phyloP scores from a whole-genome alignment of 805 yeast species.

The Spathaspora girioi region DNA sequence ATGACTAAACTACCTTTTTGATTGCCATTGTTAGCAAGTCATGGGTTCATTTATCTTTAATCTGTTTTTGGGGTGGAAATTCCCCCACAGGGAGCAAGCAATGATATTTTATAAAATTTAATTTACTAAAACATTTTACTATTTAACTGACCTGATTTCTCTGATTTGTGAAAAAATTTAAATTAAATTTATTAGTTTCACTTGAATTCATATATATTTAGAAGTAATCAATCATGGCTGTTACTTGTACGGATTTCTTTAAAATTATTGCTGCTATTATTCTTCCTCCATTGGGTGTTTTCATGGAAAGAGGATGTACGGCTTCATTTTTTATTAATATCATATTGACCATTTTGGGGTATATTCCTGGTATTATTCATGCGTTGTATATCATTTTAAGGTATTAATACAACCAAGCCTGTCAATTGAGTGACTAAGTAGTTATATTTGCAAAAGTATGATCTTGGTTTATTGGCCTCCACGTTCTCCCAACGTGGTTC shows the following conservation, averaged over 20 bases:
- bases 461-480: too few relatives aligned
- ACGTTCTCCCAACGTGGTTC: too few relatives aligned
- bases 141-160: too few relatives aligned
- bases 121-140: neutral
- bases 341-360: constrained; percentile 66
- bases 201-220: neutral
- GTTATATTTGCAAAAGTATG: neutral
- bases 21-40: too few relatives aligned
- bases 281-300: constrained; percentile 62
- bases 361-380: constrained; percentile 71
- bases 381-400: constrained; percentile 53
- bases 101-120: neutral
- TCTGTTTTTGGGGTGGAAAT: neutral
- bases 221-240: constrained; percentile 33
- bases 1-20: too few relatives aligned
- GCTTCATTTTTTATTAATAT: constrained; percentile 48
- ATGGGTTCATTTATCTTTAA: too few relatives aligned
- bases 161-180: too few relatives aligned
- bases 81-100: neutral
- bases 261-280: constrained; percentile 50
- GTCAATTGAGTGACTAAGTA: neutral
- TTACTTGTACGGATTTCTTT: constrained; percentile 50
- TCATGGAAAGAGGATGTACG: constrained; percentile 55
- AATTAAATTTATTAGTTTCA: neutral
- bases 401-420: constrained; percentile 13